Base-by-base conservation (phyloP, 2,329 filamentous ascomycete genomes). In the Ophiobolus disseminans region DNA sequence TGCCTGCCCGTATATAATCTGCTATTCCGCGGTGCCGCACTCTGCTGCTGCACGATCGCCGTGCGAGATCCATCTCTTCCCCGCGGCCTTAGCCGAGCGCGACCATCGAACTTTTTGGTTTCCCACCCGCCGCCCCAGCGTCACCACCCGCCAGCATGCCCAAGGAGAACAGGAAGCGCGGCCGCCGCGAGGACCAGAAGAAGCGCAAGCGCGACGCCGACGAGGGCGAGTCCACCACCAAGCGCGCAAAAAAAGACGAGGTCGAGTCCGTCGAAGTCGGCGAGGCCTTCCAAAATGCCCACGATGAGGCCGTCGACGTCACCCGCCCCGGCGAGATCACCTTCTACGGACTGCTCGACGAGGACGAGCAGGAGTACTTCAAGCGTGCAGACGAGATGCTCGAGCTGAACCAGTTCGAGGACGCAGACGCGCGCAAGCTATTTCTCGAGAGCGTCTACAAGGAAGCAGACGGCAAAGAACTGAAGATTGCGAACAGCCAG, bases 301-400 rank as follows among this genome's bases (percentile, higher is more conserved):
- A 65, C 44, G 62, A 62, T 20, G 63, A 59, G 26, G 23, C 60
- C 72, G 63, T 65, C 43, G 64, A 54, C 51, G 58, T 60, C 55
- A 66, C 67, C 28, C 68, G 65, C 26, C 68, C 64, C 2, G 74
- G 74, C 8, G 89, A 90, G 50, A 84, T 80, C 60, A 86, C 90
- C 47, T 99, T 96, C 78, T 97, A 95, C 65, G 94, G 94, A 57
- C 87, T 97, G 80, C 86, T 99, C 20, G 89, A 91, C 63, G 88
- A 95, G 45, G 85, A 95, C 59, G 94, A 99, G 78, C 91, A 96
- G 69, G 92, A 97, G 73, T 97, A 97, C 73, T 99, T 97, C 74
- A 88, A 90, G 59, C 86, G 86, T 38, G 91, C 92, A 44, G 92
- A 95, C 77, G 89, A 95, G 71, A 81, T 95, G 76, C 86, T 99